Conservation (phyloP, 2,329 filamentous ascomycete species). For the Alternaria tenuissima region DNA sequence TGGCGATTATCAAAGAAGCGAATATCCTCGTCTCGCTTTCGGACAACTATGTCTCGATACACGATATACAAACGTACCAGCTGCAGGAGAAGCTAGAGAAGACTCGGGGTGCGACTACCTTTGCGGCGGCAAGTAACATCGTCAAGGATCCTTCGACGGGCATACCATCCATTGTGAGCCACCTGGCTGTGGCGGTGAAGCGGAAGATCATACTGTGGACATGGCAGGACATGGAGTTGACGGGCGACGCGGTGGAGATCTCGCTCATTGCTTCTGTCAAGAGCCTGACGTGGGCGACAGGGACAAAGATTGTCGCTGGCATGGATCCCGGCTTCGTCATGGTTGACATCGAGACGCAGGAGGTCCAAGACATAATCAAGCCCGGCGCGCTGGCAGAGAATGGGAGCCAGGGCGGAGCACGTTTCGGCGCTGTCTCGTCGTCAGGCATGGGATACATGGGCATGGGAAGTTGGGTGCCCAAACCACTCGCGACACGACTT, state of each 20-base stretch:
- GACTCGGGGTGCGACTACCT: slow-evolving; percentile 87
- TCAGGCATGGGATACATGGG: slow-evolving; percentile 97
- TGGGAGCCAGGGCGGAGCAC: slow-evolving; percentile 69
- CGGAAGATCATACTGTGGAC: slow-evolving; percentile 88
- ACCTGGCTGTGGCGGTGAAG: slow-evolving; percentile 92
- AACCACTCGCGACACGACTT: slow-evolving; percentile 84
- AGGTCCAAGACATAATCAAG: slow-evolving; percentile 79
- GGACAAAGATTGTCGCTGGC: slow-evolving; percentile 85
- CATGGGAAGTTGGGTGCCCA: slow-evolving; percentile 88
- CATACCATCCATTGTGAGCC: slow-evolving; percentile 91
- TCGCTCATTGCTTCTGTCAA: slow-evolving; percentile 83
- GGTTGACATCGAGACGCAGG: slow-evolving; percentile 79
- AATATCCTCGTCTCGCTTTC: slow-evolving; percentile 90
- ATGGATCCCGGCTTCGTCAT: slow-evolving; percentile 92
- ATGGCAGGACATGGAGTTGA: slow-evolving; percentile 94
- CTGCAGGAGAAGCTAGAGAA: slow-evolving; percentile 80
- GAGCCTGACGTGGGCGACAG: slow-evolving; percentile 89
- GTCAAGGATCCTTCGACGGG: slow-evolving; percentile 86
- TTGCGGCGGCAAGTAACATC: slow-evolving; percentile 95
- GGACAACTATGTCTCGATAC: slow-evolving; percentile 86
- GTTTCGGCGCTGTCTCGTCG: slow-evolving; percentile 83
- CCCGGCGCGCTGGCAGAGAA: slow-evolving; percentile 75
- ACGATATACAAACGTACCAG: slow-evolving; percentile 86
- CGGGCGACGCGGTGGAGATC: slow-evolving; percentile 76
- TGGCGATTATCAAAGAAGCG: slow-evolving; percentile 94